Evolutionary conservation across 2,329 filamentous ascomycete genomes (phyloP), one percentile per base, ranked within the genome.

Genomic region (Thermochaetoides dissita): DNA sequence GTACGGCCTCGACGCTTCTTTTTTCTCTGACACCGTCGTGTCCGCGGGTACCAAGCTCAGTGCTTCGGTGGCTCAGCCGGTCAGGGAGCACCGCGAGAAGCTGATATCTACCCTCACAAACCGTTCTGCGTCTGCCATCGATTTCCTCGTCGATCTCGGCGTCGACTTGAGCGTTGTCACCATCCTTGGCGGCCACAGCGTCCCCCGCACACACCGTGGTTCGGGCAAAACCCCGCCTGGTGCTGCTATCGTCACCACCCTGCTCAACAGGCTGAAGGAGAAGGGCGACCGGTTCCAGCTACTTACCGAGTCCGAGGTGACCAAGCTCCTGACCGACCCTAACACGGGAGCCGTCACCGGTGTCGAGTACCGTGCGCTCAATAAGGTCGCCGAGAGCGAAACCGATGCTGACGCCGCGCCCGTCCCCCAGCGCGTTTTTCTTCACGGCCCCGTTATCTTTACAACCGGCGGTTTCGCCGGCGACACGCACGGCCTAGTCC

Each of bases 401-500:
- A 35, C 34, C 10, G 17, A 10, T 12, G 10, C 34, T 6, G 37
- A 44, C 45, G 44, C 42, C 10, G 12, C 12, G 8, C 52, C 47
- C 7, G 48, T 52, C 0, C 59, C 61, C 2, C 58, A 7, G 41
- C 53, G 55, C 12, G 59, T 66, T 10, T 59, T 59, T 8, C 53
- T 74, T 1, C 54, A 59, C 2, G 74, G 74, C 0, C 68, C 72
- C 0, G 73, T 81, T 0, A 62, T 81, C 6, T 76, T 81, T 43
- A 69, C 76, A 0, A 64, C 65, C 0, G 77, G 77, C 6, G 76
- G 77, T 0, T 81, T 81, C 45, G 76, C 67, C 0, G 76, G 77
- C 8, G 77, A 81, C 52, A 66, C 72, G 2, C 55, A 66, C 17
- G 76, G 76, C 0, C 53, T 79, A 34, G 55, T 81, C 1, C 65